Evolutionary conservation across 495 filamentous ascomycete genomes (phyloP), one percentile per base, ranked within the genome.

Genomic region (Pseudomonodictys pantanalensis): DNA sequence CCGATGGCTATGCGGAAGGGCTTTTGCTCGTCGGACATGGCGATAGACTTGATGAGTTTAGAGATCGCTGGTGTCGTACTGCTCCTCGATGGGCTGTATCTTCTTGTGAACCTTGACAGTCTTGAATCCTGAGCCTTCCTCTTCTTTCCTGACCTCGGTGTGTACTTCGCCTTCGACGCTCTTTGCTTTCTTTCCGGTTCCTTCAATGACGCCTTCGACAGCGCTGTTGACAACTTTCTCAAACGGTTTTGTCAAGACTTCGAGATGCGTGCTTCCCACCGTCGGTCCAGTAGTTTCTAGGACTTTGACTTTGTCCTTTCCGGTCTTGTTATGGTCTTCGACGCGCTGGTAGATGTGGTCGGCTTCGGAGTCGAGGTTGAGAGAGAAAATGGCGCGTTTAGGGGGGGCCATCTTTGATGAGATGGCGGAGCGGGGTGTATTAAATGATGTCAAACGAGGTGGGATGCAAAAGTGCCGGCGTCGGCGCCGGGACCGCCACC

Each of bases 1-100:
- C 81, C 83, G 68, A 86, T 78, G 69, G 81, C 82, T 55, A 86
- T 79, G 62, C 81, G 79, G 64, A 84, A 76, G 55, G 62, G 62
- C 12, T 5, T 41, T 5, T 41, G 38, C 12, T 12, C 38, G 3
- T 3, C 15, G 3, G 38, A 41, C 12, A 15, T 15, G 4, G 3
- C 20, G 3, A 63, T 22, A 57, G 55, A 28, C 58, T 52, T 30
- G n/a, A 35, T 58, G 18, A 56, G 52, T 35, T 67, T 38, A 62
- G n/a, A 62, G 58, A n/a, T 62, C 58, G n/a, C 42, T 50, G n/a
- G 51, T 56, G 24, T 62, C 58, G 58, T 56, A 62, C 18, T 62
- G 17, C 26, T 49, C 30, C 18, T 44, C 22, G 20, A 62, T 20
- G 18, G 22, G 25, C 46, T 50, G 55, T 43, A 39, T 24, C 17